A percentile compares a stretch with the other conserved stretches of the same genome.
phyloP scores from a whole-genome alignment of 2,329 filamentous ascomycete species.

The Biscogniauxia mediterranea region DNA sequence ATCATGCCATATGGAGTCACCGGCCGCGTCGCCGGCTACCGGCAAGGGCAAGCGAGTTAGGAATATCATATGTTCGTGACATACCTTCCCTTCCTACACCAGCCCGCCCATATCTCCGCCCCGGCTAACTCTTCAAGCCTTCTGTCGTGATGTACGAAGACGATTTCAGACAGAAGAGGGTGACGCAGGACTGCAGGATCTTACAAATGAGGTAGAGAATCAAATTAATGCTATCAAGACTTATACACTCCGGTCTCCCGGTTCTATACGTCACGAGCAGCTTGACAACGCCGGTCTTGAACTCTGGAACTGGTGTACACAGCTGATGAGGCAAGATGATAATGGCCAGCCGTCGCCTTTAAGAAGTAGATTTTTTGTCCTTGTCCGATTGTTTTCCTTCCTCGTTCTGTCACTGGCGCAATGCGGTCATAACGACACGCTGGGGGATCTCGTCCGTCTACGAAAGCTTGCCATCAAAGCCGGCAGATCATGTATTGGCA shows the following conservation, averaged over 20 bases:
- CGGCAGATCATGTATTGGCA: slow-evolving; percentile 61
- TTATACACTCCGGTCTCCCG: slow-evolving; percentile 33
- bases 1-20: slow-evolving; percentile 12
- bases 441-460: slow-evolving; percentile 51
- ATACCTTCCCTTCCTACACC: slow-evolving; percentile 11
- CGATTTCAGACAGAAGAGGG: slow-evolving; percentile 27
- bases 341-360: slow-evolving; percentile 18
- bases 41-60: slow-evolving; percentile 34
- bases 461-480: slow-evolving; percentile 64
- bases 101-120: not conserved
- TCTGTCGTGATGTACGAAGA: slow-evolving; percentile 28
- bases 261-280: slow-evolving; percentile 37
- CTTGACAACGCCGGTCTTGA: slow-evolving; percentile 56
- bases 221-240: slow-evolving; percentile 35
- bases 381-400: slow-evolving; percentile 59
- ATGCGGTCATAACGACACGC: slow-evolving; percentile 25
- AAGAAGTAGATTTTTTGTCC: slow-evolving; percentile 35
- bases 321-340: slow-evolving; percentile 41
- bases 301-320: slow-evolving; percentile 67
- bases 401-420: slow-evolving; percentile 62
- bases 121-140: slow-evolving; percentile 22
- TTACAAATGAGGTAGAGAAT: slow-evolving; percentile 42
- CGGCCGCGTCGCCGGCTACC: slow-evolving; percentile 11
- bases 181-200: slow-evolving; percentile 28
- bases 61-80: slow-evolving; percentile 31